Conservation (phyloP, 495 filamentous ascomycete species). For the Penicillium robsamsonii region DNA sequence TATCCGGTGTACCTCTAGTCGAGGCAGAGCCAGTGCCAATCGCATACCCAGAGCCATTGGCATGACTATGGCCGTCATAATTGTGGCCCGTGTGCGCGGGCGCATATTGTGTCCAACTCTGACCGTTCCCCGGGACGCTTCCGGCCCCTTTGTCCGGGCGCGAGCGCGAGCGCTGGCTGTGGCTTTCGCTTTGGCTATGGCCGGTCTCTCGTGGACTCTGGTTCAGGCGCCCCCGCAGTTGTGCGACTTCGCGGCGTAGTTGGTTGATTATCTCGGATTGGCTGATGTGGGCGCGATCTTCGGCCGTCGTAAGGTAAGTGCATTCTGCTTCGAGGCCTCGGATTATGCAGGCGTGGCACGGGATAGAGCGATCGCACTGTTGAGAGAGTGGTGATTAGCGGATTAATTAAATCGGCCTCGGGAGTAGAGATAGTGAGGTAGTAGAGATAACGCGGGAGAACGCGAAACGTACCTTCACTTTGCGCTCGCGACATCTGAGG, state of each 20-base stretch:
- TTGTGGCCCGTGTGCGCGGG: background rate
- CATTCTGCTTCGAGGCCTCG: slow-evolving; percentile 36
- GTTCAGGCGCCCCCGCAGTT: slow-evolving; percentile 22
- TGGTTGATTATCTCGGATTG: slow-evolving; percentile 34
- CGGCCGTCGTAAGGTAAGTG: slow-evolving; percentile 32
- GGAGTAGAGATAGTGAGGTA: background rate
- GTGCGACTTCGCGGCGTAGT: slow-evolving; percentile 30
- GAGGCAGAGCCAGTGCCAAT: background rate
- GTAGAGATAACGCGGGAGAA: background rate
- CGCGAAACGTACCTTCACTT: slow-evolving; percentile 28
- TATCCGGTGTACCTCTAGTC: background rate
- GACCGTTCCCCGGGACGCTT: background rate
- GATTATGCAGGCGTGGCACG: slow-evolving; percentile 32
- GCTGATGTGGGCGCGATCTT: slow-evolving; percentile 37
- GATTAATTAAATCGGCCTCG: background rate
- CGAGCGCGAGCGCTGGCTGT: background rate
- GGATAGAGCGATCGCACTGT: slow-evolving; percentile 35
- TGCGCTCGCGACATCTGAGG: slow-evolving; percentile 35
- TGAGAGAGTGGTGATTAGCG: background rate
- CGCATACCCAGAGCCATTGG: background rate
- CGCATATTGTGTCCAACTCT: background rate
- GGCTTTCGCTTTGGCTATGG: background rate
- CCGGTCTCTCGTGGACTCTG: slow-evolving; percentile 15
- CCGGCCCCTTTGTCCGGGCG: background rate
- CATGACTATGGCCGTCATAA: background rate